Conservation (phyloP, 768 basidiomycete species). For the Xerocomellus dryophilus region DNA sequence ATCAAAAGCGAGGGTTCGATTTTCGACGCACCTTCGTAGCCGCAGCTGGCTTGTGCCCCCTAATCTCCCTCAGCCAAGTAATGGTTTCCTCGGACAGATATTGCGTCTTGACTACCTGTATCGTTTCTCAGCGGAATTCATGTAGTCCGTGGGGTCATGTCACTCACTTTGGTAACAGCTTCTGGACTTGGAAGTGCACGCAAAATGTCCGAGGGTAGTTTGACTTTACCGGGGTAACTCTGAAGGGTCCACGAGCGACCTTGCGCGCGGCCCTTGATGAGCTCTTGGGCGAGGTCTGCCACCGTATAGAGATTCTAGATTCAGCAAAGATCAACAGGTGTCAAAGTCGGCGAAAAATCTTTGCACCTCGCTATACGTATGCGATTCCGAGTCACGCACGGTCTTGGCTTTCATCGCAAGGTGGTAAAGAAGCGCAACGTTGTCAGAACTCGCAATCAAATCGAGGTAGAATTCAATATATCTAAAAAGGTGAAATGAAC, state of each 20-base stretch:
- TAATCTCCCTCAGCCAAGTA: slow-evolving; percentile 53
- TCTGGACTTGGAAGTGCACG: slow-evolving; percentile 64
- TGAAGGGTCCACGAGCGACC: slow-evolving; percentile 69
- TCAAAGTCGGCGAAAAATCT: not conserved
- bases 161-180: slow-evolving; percentile 56
- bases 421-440: slow-evolving; percentile 78
- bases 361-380: slow-evolving; percentile 65
- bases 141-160: not conserved
- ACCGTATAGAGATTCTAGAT: slow-evolving; percentile 80
- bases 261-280: slow-evolving; percentile 68
- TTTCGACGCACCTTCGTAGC: not conserved
- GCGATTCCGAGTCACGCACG: slow-evolving; percentile 73
- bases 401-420: slow-evolving; percentile 83
- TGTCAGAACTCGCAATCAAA: slow-evolving; percentile 72
- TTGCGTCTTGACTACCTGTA: slow-evolving; percentile 61
- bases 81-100: slow-evolving; percentile 64
- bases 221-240: slow-evolving; percentile 77
- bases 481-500: slow-evolving; percentile 39
- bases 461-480: slow-evolving; percentile 89
- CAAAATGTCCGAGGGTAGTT: slow-evolving; percentile 80
- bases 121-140: not conserved
- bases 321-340: not conserved
- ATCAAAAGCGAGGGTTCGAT: not conserved
- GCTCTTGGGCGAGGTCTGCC: slow-evolving; percentile 84
- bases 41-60: slow-evolving; percentile 34